phyloP scores from a whole-genome alignment of 108 stramenopile genomes.

The Nannochloropsis gaditana region DNA sequence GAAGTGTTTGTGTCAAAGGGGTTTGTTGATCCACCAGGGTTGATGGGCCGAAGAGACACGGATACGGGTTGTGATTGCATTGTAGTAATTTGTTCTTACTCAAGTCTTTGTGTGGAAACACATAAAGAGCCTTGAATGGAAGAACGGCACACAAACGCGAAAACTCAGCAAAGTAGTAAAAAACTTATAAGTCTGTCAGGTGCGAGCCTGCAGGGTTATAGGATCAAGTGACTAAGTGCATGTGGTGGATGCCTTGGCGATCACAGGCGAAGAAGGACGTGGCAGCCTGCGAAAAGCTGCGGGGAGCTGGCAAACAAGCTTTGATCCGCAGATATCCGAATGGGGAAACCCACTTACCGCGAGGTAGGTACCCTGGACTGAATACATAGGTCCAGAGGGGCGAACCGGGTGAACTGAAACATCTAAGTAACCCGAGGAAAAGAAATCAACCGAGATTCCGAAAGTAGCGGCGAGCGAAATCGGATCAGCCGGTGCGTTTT shows the following conservation, averaged over 20 bases:
- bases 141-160: no score
- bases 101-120: not conserved
- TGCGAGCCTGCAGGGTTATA: conserved; percentile 3
- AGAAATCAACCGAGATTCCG: conserved; percentile 51
- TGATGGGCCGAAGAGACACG: no score
- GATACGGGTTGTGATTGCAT: conserved; percentile 23
- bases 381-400: conserved; percentile 33
- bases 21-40: no score
- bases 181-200: not conserved
- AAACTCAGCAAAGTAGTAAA: no score
- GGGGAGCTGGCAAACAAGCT: conserved; percentile 23
- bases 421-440: conserved; percentile 47
- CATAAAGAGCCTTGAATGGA: not conserved
- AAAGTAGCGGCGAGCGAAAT: conserved; percentile 52
- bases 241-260: conserved; percentile 29
- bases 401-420: conserved; percentile 45
- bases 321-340: conserved; percentile 26
- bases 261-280: conserved; percentile 33
- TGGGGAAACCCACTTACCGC: conserved; percentile 43
- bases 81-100: not conserved
- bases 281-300: conserved; percentile 24
- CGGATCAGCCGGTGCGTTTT: conserved; percentile 26
- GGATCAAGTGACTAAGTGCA: conserved; percentile 23
- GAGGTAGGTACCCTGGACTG: not conserved
- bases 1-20: not conserved